A percentile compares a stretch with the other conserved stretches of the same genome.
phyloP scores from a whole-genome alignment of 2,329 filamentous ascomycete species.

The Xylariaceae sp. region DNA sequence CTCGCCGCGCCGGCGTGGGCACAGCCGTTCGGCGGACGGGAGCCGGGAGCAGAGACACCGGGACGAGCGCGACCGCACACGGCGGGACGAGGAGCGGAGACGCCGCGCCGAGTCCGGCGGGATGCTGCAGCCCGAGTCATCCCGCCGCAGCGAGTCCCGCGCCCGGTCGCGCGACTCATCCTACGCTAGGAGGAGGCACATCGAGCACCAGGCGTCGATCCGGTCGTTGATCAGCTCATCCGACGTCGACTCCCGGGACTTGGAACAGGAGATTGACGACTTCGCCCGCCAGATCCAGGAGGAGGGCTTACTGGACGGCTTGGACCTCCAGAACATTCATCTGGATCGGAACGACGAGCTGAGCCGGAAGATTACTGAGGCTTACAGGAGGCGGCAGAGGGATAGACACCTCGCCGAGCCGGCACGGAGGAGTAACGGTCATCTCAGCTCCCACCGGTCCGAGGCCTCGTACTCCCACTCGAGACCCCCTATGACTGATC shows the following conservation, averaged over 20 bases:
- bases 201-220: constrained; percentile 86
- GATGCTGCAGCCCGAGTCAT: constrained; percentile 30
- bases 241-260: constrained; percentile 67
- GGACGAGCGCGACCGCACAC: constrained; percentile 16
- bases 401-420: constrained; percentile 47
- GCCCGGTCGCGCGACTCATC: constrained; percentile 31
- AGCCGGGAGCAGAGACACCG: constrained; percentile 21
- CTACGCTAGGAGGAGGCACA: constrained; percentile 42
- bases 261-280: constrained; percentile 83
- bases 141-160: constrained; percentile 36
- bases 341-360: constrained; percentile 80
- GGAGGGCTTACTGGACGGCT: constrained; percentile 77
- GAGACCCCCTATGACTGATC: constrained; percentile 18
- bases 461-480: constrained; percentile 19
- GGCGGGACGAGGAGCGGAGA: constrained; percentile 23
- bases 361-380: constrained; percentile 82
- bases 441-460: constrained; percentile 30
- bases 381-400: constrained; percentile 69
- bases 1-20: constrained; percentile 18
- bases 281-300: constrained; percentile 84
- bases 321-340: constrained; percentile 83
- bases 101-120: constrained; percentile 27
- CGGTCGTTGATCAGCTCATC: constrained; percentile 76
- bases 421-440: constrained; percentile 35
- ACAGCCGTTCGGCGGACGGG: constrained; percentile 20